Base-by-base conservation (phyloP, 306 rosid species). In the Acacia confusa region DNA sequence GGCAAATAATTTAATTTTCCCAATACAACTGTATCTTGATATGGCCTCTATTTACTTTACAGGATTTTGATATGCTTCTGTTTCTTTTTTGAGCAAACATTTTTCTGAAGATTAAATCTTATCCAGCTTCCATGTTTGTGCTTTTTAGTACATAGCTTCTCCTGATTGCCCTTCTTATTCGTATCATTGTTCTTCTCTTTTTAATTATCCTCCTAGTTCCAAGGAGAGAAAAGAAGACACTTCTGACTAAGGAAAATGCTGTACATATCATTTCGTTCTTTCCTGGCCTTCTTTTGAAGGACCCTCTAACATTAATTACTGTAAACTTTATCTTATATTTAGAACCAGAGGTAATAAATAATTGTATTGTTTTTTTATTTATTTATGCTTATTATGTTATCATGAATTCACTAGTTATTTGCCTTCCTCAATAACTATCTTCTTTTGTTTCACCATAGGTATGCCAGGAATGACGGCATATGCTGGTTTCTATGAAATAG, bases 401-500 rank as follows among this genome's bases (percentile, higher is more conserved):
- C 27, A 9, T 72, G 41, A 47, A 32, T 15, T 41, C 20, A 72
- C 60, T 4, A 47, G 58, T 52, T 17, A 52, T 17, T 19, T 52
- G 9, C 58, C 58, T 52, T 52, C 24, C 22, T 6, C 58, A 52
- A 10, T 22, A 17, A 14, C 36, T 4, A 10, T 30, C 24, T 27
- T 44, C 57, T 72, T 48, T 47, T 27, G 4, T 8, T 30, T 15
- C 28, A n/a, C 74, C 32, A 27, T 43, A 73, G 77, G 82, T 67
- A 79, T 79, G 86, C 78, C 89, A 1, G 86, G 89, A 22, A 28
- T 70, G 80, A 82, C 86, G 43, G 74, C 74, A 4, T 70, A 70
- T 70, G 53, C 34, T 5, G 74, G 74, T 70, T 70, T 70, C 74
- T 72, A 11, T n/a, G 74, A 70, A 70, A 43, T 70, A n/a, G 74